Conservation (phyloP, 345 rosid genomes). For the Brassica juncea region DNA sequence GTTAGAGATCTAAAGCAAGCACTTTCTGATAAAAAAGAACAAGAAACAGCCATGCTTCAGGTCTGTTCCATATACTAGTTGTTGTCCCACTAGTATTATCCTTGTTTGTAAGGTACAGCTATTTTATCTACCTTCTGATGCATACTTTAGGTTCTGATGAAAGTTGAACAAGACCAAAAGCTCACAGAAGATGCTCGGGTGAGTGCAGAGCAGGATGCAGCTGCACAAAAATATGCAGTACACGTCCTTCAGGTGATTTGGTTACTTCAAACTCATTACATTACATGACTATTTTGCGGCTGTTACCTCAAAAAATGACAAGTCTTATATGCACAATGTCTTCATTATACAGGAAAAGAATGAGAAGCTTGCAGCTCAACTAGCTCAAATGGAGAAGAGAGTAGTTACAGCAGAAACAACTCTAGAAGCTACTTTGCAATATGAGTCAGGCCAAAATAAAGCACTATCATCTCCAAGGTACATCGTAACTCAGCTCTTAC, state of each 20-base stretch:
- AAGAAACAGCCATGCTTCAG: conserved; percentile 87
- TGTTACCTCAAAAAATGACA: neutral
- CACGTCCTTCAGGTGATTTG: conserved; percentile 65
- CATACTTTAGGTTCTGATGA: conserved; percentile 66
- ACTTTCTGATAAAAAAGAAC: conserved; percentile 81
- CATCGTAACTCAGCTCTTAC: neutral
- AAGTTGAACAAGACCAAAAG: conserved; percentile 85
- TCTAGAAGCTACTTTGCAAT: conserved; percentile 85
- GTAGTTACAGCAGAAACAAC: conserved; percentile 87
- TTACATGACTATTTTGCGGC: neutral
- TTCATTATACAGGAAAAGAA: conserved; percentile 72
- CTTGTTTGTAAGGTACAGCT: neutral
- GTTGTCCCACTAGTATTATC: neutral
- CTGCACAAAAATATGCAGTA: conserved; percentile 65
- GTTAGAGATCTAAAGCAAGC: conserved; percentile 53
- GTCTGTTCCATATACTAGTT: conserved; percentile 36
- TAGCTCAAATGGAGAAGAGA: conserved; percentile 83
- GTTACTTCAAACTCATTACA: neutral
- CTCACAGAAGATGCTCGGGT: conserved; percentile 87
- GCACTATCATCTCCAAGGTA: conserved; percentile 64
- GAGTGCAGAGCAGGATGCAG: conserved; percentile 77
- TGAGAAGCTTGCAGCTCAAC: conserved; percentile 64
- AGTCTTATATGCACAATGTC: neutral
- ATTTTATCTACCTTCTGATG: neutral
- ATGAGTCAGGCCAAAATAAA: conserved; percentile 75